A percentile compares a stretch with the other conserved stretches of the same genome.
These are phyloP conservation scores for Phytophthora pini DNA, from an alignment of 352 stramenopile species.

Conservation along the genomic window DNA sequence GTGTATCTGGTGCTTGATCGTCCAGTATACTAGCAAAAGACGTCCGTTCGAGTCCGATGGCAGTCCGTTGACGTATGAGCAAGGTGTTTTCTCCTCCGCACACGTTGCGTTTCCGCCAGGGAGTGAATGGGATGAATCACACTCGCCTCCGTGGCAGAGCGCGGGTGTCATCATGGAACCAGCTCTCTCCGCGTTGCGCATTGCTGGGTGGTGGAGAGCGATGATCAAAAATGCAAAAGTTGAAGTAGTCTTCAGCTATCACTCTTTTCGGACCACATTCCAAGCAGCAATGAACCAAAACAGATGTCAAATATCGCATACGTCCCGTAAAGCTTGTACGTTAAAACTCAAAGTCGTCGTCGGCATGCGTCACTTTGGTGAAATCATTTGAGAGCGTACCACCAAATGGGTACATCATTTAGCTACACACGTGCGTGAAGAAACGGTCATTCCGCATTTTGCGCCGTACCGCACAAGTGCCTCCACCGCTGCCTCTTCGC, in stretches of 20 bases:
- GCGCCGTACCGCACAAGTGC: slow-evolving; percentile 15
- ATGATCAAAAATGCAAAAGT: slow-evolving; percentile 5
- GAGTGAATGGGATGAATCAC: slow-evolving; percentile 1
- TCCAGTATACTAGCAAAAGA: not conserved
- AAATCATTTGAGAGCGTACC: slow-evolving; percentile 7
- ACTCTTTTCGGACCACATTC: slow-evolving; percentile 2
- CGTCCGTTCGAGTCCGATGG: not conserved
- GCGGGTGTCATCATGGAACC: slow-evolving; percentile 5
- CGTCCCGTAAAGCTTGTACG: not conserved
- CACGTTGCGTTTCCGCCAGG: slow-evolving; percentile 10
- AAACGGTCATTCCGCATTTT: slow-evolving; percentile 32
- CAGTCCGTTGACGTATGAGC: not conserved
- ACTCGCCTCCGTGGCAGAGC: slow-evolving; percentile 9
- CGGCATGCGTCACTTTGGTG: slow-evolving; percentile 8
- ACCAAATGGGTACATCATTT: not conserved
- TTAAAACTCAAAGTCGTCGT: slow-evolving; percentile 11
- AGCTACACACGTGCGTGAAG: slow-evolving; percentile 7
- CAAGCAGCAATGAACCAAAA: not conserved
- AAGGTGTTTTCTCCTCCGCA: not conserved
- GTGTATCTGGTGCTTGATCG: not conserved
- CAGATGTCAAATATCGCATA: not conserved
- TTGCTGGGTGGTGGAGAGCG: slow-evolving; percentile 18
- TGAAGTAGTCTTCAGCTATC: slow-evolving; percentile 8
- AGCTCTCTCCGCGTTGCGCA: slow-evolving; percentile 2
- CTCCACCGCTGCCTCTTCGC: not conserved